These are phyloP conservation scores for Syncephalastrum racemosum DNA, from an alignment of 371 early-diverging fungal species.

Conservation along the genomic window DNA sequence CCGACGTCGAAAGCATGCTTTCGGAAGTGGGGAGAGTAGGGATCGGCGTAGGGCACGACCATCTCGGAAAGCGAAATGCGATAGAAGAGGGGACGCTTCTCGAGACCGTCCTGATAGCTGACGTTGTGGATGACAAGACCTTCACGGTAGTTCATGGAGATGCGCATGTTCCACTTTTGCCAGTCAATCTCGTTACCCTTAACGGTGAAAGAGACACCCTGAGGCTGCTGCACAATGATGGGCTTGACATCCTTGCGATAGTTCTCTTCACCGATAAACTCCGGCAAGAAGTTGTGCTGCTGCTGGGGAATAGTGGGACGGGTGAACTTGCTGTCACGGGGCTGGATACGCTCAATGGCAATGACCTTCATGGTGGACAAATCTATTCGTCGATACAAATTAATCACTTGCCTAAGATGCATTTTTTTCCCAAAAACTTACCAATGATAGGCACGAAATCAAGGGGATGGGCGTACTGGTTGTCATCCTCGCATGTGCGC, in stretches of 20 bases:
- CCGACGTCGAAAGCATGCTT: constrained; percentile 59
- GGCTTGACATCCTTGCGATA: constrained; percentile 54
- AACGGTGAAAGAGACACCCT: constrained; percentile 54
- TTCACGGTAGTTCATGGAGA: constrained; percentile 58
- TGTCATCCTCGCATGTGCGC: constrained; percentile 54
- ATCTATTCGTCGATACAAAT: constrained; percentile 24
- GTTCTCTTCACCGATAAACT: constrained; percentile 48
- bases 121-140: constrained; percentile 57
- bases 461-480: constrained; percentile 55
- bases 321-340: constrained; percentile 44
- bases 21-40: constrained; percentile 37
- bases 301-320: constrained; percentile 49
- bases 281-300: constrained; percentile 52
- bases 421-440: constrained; percentile 16
- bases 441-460: constrained; percentile 55
- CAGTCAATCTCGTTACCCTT: constrained; percentile 52
- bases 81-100: constrained; percentile 47
- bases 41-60: constrained; percentile 62
- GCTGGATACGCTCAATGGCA: constrained; percentile 46
- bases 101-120: constrained; percentile 47
- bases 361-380: constrained; percentile 44
- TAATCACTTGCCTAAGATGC: not conserved
- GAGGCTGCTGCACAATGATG: constrained; percentile 52
- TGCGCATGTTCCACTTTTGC: constrained; percentile 61
- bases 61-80: constrained; percentile 53